Evolutionary conservation across 1,284 basidiomycete species (phyloP).

Genomic region (Trametes versicolor): DNA sequence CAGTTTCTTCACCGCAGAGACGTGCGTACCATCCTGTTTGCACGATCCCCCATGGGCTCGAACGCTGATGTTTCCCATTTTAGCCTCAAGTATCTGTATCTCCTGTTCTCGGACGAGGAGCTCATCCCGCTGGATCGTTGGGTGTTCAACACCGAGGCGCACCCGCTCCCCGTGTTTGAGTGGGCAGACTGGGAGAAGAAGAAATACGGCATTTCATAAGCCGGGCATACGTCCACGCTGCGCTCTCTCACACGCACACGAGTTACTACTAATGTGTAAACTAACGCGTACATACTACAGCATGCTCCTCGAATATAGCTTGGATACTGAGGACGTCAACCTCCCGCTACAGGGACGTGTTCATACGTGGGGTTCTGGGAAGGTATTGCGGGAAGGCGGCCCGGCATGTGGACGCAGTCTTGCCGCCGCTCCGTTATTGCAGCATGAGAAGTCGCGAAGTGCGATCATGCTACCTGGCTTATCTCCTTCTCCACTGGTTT

Average conservation of each 20-base stretch:
- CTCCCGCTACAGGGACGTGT: neutral
- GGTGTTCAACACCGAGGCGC: conserved; percentile 91
- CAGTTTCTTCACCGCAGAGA: conserved; percentile 80
- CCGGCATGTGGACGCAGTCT: neutral
- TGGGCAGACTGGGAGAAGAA: conserved; percentile 58
- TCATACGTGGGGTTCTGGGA: no score
- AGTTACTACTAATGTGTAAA: conserved; percentile 6
- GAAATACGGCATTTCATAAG: conserved; percentile 23
- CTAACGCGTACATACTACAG: neutral
- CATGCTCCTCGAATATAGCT: neutral
- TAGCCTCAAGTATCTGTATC: conserved; percentile 75
- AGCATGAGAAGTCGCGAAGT: conserved; percentile 23
- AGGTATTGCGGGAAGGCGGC: conserved; percentile 1
- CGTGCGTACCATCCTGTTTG: conserved; percentile 47
- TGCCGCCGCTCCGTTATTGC: conserved; percentile 15
- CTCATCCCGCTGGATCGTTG: conserved; percentile 73
- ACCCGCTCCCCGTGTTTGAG: conserved; percentile 79
- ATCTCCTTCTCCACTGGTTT: conserved; percentile 14
- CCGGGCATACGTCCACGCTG: neutral
- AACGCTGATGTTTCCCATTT: neutral
- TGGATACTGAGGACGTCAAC: neutral
- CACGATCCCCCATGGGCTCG: neutral
- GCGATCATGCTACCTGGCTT: conserved; percentile 28
- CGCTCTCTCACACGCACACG: no score
- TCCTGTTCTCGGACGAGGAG: conserved; percentile 67